Conservation (phyloP, 2,329 filamentous ascomycete genomes). For the Apiospora hydei region DNA sequence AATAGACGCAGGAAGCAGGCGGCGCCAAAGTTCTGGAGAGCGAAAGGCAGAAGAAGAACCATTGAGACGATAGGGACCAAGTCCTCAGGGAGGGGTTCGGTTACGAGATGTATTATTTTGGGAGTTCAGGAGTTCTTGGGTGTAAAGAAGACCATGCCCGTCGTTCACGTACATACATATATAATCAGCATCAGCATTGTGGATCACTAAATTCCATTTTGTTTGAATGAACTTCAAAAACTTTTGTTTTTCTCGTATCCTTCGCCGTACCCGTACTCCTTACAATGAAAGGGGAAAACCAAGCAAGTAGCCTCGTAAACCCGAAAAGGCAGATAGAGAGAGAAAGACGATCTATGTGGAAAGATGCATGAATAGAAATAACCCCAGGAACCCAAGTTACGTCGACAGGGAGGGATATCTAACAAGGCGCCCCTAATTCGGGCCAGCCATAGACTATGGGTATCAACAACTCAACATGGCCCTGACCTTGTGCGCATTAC, state of each 20-base stretch:
- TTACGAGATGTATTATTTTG: conserved; percentile 7
- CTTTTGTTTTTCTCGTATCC: conserved; percentile 15
- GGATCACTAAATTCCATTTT: conserved; percentile 8
- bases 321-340: neutral
- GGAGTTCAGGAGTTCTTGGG: conserved; percentile 18
- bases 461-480: conserved; percentile 21
- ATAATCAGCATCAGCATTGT: conserved; percentile 10
- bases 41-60: neutral
- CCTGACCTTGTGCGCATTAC: conserved; percentile 27
- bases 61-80: conserved; percentile 2
- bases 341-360: conserved; percentile 16
- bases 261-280: neutral
- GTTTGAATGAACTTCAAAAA: conserved; percentile 8
- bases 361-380: conserved; percentile 6
- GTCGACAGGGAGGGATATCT: conserved; percentile 19
- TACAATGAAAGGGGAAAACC: neutral
- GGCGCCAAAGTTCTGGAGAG: neutral
- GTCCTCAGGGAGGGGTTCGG: neutral
- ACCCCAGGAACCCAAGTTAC: conserved; percentile 1
- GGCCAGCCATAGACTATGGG: conserved; percentile 13
- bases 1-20: conserved; percentile 49
- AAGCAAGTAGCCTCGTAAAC: neutral
- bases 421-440: conserved; percentile 6
- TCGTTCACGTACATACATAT: conserved; percentile 24
- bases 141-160: conserved; percentile 11